Conservation (phyloP, 2,329 filamentous ascomycete species). For the Trichophyton equinum region DNA sequence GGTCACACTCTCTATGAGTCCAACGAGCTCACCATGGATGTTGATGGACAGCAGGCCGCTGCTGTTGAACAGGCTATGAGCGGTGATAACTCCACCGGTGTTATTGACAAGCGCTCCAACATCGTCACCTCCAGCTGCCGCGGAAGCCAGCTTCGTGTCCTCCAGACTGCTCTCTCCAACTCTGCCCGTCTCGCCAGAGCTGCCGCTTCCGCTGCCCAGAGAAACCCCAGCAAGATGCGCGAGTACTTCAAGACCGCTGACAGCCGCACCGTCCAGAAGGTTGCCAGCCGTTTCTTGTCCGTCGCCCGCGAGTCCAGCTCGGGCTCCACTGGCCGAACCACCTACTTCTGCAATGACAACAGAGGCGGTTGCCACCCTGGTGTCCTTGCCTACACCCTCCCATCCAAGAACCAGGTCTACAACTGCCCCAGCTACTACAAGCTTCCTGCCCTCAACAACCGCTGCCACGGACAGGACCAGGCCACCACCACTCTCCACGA, state of each 20-base stretch:
- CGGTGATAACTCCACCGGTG: not conserved
- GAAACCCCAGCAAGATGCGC: conserved; percentile 31
- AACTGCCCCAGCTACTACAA: conserved; percentile 49
- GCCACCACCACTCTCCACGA: conserved; percentile 55
- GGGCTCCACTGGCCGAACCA: conserved; percentile 36
- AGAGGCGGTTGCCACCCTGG: conserved; percentile 40
- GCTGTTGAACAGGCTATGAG: conserved; percentile 38
- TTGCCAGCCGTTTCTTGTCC: conserved; percentile 40
- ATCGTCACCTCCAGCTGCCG: conserved; percentile 41
- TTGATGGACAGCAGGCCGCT: conserved; percentile 46
- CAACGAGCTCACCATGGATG: conserved; percentile 45
- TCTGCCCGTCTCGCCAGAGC: conserved; percentile 43
- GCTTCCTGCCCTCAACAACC: conserved; percentile 37
- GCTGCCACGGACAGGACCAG: conserved; percentile 54
- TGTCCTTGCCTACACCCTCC: conserved; percentile 51
- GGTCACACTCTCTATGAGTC: conserved; percentile 46
- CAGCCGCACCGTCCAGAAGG: conserved; percentile 34
- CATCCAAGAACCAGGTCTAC: conserved; percentile 42
- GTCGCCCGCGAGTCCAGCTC: conserved; percentile 46
- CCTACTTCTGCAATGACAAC: conserved; percentile 48
- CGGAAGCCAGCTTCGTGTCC: conserved; percentile 33
- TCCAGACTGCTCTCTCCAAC: conserved; percentile 39
- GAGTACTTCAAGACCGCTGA: conserved; percentile 54
- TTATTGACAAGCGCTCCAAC: conserved; percentile 10
- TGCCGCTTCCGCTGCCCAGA: conserved; percentile 39